phyloP scores from a whole-genome alignment of 2,329 filamentous ascomycete genomes.

The Furcasterigmium furcatum region DNA sequence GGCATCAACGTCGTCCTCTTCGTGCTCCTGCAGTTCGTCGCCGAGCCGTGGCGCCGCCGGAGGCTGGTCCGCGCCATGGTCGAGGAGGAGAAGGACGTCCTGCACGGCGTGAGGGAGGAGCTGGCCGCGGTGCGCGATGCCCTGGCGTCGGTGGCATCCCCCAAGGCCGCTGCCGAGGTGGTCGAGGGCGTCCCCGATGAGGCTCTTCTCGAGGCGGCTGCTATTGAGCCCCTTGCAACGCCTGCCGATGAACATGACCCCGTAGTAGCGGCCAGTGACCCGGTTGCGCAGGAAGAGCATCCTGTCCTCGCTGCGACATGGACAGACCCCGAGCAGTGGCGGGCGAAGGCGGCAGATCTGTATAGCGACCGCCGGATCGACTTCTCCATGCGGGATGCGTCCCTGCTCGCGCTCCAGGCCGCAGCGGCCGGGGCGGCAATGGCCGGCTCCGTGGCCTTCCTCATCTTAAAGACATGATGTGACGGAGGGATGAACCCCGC shows the following conservation, averaged over 20 bases:
- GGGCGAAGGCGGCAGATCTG: slow-evolving; percentile 50
- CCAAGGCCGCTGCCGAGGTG: slow-evolving; percentile 15
- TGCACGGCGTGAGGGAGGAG: slow-evolving; percentile 45
- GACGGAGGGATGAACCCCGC: too few relatives aligned
- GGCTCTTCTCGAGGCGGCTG: slow-evolving; percentile 3
- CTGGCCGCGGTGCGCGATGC: slow-evolving; percentile 28
- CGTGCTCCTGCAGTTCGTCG: slow-evolving; percentile 78
- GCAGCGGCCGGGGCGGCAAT: slow-evolving; percentile 63
- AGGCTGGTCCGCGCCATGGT: slow-evolving; percentile 81
- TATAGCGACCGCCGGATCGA: slow-evolving; percentile 63
- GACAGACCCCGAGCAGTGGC: slow-evolving; percentile 44
- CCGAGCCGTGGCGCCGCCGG: slow-evolving; percentile 87
- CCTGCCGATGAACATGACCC: background rate
- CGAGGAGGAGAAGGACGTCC: slow-evolving; percentile 64
- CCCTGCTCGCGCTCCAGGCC: slow-evolving; percentile 66
- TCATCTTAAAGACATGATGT: slow-evolving; percentile 36
- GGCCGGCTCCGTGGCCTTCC: slow-evolving; percentile 49
- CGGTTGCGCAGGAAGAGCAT: slow-evolving; percentile 6
- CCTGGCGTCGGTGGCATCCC: slow-evolving; percentile 15
- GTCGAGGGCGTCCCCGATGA: slow-evolving; percentile 20
- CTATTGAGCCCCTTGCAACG: slow-evolving; percentile 1
- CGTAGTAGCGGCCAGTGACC: slow-evolving; percentile 10
- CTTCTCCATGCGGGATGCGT: slow-evolving; percentile 67
- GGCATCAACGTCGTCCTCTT: slow-evolving; percentile 91
- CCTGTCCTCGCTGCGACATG: slow-evolving; percentile 24